Evolutionary conservation across 257 asterid genomes (phyloP).

Genomic region (Solanum chaucha): DNA sequence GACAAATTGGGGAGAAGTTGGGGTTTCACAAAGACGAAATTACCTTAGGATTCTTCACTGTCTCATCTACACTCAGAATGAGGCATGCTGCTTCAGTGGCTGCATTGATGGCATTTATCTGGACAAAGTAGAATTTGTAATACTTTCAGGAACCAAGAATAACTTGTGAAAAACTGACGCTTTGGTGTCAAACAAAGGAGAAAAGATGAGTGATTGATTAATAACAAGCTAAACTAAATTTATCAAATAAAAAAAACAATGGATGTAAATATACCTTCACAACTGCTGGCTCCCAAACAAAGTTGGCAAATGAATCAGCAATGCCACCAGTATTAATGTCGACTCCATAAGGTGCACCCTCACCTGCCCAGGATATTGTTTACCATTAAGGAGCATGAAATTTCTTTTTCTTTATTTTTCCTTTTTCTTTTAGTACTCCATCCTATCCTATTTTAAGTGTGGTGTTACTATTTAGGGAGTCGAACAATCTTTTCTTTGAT

Average conservation of each 20-base stretch:
- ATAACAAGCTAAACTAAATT: not conserved
- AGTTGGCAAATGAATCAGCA: constrained; percentile 66
- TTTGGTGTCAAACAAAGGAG: not conserved
- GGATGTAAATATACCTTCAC: constrained; percentile 44
- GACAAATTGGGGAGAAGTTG: not conserved
- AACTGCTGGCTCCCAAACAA: constrained; percentile 87
- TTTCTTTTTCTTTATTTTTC: not conserved
- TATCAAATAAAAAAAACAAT: not conserved
- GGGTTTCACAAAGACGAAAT: not conserved
- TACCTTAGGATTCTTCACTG: constrained; percentile 86
- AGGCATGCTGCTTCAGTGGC: constrained; percentile 95
- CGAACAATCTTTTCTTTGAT: not conserved
- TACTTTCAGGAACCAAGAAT: not conserved
- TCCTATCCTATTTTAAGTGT: not conserved
- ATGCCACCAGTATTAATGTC: constrained; percentile 51
- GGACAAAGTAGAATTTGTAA: not conserved
- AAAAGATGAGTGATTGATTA: not conserved
- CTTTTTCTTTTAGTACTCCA: not conserved
- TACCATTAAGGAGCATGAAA: not conserved
- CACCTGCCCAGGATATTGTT: constrained; percentile 20
- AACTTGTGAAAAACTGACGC: not conserved
- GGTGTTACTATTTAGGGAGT: not conserved
- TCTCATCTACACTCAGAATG: constrained; percentile 75
- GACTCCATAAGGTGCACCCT: constrained; percentile 52
- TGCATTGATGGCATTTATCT: constrained; percentile 87